These are phyloP conservation scores for Musa schizocarpa DNA, from an alignment of 176 grass and related monocot genomes.

Conservation along the genomic window DNA sequence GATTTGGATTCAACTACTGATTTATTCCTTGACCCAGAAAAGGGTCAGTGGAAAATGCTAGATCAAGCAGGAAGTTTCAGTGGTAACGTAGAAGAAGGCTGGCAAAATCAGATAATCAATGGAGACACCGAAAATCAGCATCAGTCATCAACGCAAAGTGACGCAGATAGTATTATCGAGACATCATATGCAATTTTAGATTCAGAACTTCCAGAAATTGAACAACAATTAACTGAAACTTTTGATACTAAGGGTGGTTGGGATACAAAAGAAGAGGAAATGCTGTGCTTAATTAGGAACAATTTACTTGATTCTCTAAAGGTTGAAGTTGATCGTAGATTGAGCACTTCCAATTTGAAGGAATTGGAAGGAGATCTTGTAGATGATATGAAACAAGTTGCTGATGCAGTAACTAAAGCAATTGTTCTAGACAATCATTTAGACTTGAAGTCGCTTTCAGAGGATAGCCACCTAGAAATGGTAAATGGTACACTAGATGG, in stretches of 20 bases:
- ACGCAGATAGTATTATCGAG: slow-evolving; percentile 31
- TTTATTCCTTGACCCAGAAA: slow-evolving; percentile 76
- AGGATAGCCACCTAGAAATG: slow-evolving; percentile 28
- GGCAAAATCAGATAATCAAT: slow-evolving; percentile 6
- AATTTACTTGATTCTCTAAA: slow-evolving; percentile 50
- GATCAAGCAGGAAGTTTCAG: slow-evolving; percentile 37
- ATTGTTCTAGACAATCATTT: slow-evolving; percentile 51
- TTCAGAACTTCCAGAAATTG: slow-evolving; percentile 12
- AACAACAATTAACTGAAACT: slow-evolving; percentile 25
- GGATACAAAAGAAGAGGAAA: slow-evolving; percentile 34
- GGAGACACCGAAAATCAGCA: slow-evolving; percentile 17
- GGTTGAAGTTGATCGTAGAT: slow-evolving; percentile 70
- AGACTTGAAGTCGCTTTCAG: slow-evolving; percentile 26
- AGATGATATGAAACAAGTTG: slow-evolving; percentile 51
- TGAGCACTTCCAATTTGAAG: slow-evolving; percentile 41
- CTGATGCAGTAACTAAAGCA: slow-evolving; percentile 40
- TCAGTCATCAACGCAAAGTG: slow-evolving; percentile 21
- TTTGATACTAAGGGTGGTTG: slow-evolving; percentile 16
- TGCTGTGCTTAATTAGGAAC: slow-evolving; percentile 43
- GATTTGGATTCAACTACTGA: slow-evolving; percentile 51
- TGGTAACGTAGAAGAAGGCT: slow-evolving; percentile 19
- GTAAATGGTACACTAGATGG: slow-evolving; percentile 45
- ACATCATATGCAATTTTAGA: slow-evolving; percentile 41
- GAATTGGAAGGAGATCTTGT: slow-evolving; percentile 41
- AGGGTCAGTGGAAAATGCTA: slow-evolving; percentile 90